A percentile compares a stretch with the other conserved stretches of the same genome.
phyloP scores from a whole-genome alignment of 2,329 filamentous ascomycete species.

The Alternaria conjuncta region DNA sequence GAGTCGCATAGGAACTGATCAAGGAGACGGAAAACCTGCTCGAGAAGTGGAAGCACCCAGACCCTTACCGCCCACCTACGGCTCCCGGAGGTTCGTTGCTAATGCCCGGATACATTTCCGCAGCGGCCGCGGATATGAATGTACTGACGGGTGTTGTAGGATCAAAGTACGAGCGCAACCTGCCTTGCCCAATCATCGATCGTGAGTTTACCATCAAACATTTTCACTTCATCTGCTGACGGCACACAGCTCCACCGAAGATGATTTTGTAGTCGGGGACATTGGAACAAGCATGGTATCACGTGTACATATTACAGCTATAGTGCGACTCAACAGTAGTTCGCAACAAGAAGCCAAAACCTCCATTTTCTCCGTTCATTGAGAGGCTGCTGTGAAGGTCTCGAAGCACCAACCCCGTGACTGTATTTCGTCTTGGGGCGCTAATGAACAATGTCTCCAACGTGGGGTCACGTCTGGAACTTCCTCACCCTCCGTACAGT shows the following conservation, averaged over 20 bases:
- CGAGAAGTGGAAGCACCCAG: conserved; percentile 96
- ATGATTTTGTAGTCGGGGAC: conserved; percentile 39
- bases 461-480: conserved; percentile 24
- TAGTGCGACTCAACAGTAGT: conserved; percentile 6
- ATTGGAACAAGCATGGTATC: conserved; percentile 8
- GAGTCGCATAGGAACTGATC: conserved; percentile 70
- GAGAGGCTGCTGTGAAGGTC: neutral
- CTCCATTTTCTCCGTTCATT: neutral
- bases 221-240: conserved; percentile 20
- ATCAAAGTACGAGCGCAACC: conserved; percentile 94
- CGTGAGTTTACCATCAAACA: conserved; percentile 64
- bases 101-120: conserved; percentile 27
- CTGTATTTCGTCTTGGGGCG: neutral
- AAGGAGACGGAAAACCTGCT: conserved; percentile 87
- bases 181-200: conserved; percentile 78
- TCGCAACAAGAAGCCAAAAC: conserved; percentile 9
- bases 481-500: conserved; percentile 38
- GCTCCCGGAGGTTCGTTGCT: conserved; percentile 80
- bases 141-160: conserved; percentile 59
- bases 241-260: conserved; percentile 41
- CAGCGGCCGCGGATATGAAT: conserved; percentile 26
- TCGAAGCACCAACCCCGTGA: neutral
- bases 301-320: conserved; percentile 18
- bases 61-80: conserved; percentile 87
- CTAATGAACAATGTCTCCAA: neutral